Percentiles rank a stretch among this genome's conserved stretches.
Evolutionary conservation across 1,284 basidiomycete species (phyloP).

Genomic region (Apiotrichum gracile): DNA sequence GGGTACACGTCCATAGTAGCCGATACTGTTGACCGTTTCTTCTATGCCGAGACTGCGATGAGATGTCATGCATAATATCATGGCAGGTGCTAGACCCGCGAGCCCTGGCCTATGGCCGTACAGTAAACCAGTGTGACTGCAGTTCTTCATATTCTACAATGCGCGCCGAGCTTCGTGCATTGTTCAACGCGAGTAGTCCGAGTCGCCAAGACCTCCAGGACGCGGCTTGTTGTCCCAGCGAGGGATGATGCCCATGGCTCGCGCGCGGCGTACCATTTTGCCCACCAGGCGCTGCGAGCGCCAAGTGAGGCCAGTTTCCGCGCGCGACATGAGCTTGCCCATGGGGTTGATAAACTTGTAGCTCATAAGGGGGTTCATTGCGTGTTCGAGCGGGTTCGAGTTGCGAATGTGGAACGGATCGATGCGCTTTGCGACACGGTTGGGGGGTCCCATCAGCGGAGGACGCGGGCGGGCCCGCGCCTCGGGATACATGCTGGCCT

Average conservation of each 20-base stretch:
- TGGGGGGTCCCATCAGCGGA: constrained; percentile 38
- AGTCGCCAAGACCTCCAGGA: constrained; percentile 18
- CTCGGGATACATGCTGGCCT: constrained; percentile 15
- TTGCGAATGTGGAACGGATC: constrained; percentile 42
- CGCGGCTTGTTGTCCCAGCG: constrained; percentile 29
- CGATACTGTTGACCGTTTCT: too few relatives aligned
- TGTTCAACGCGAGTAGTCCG: background rate
- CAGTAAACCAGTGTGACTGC: too few relatives aligned
- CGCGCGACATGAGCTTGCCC: constrained; percentile 73
- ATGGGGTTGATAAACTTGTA: constrained; percentile 68
- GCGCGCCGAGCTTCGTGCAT: background rate
- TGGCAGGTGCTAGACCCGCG: background rate
- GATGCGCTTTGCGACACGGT: constrained; percentile 26
- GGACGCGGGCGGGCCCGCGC: constrained; percentile 5
- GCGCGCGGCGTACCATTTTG: constrained; percentile 84
- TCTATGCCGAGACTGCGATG: too few relatives aligned
- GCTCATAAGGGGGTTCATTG: constrained; percentile 61
- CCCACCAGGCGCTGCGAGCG: constrained; percentile 73
- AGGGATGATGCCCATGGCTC: constrained; percentile 86
- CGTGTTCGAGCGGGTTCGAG: constrained; percentile 33
- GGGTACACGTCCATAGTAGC: too few relatives aligned
- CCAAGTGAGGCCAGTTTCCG: constrained; percentile 68
- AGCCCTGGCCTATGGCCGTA: background rate
- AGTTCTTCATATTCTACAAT: background rate
- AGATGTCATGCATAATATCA: constrained; percentile 7